phyloP scores from a whole-genome alignment of 2,329 filamentous ascomycete species.

The Venturia pyrina region DNA sequence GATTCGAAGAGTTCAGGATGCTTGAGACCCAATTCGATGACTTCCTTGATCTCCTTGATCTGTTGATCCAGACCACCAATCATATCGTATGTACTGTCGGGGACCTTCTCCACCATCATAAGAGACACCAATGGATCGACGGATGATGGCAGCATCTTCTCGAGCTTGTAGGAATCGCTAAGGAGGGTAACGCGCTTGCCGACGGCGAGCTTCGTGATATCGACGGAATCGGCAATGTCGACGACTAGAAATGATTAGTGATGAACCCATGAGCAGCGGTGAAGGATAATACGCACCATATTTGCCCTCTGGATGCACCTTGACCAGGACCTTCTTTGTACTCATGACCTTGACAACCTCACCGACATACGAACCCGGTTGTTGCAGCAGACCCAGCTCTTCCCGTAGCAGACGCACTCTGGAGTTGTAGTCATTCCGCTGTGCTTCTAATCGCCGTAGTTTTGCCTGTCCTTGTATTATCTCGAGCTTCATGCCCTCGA shows the following conservation, averaged over 20 bases:
- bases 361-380: constrained; percentile 94
- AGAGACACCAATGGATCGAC: constrained; percentile 97
- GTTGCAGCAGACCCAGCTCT: constrained; percentile 89
- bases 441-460: constrained; percentile 86
- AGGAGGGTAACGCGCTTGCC: constrained; percentile 96
- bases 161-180: constrained; percentile 96
- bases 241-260: constrained; percentile 54
- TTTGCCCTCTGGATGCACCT: constrained; percentile 99
- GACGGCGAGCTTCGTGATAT: constrained; percentile 88
- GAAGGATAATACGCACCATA: constrained; percentile 57
- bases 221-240: constrained; percentile 87
- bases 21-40: constrained; percentile 96
- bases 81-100: constrained; percentile 99
- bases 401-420: constrained; percentile 88
- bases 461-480: constrained; percentile 98
- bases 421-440: constrained; percentile 99
- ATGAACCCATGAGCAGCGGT: background rate
- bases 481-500: constrained; percentile 99
- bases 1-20: constrained; percentile 98
- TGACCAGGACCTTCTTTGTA: constrained; percentile 97
- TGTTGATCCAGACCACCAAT: constrained; percentile 97
- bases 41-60: constrained; percentile 99
- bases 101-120: constrained; percentile 99
- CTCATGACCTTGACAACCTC: constrained; percentile 99
- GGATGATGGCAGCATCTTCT: constrained; percentile 96